These are phyloP conservation scores for Cordyceps cateniannulata DNA, from an alignment of 2,329 filamentous ascomycete genomes.

Conservation along the genomic window DNA sequence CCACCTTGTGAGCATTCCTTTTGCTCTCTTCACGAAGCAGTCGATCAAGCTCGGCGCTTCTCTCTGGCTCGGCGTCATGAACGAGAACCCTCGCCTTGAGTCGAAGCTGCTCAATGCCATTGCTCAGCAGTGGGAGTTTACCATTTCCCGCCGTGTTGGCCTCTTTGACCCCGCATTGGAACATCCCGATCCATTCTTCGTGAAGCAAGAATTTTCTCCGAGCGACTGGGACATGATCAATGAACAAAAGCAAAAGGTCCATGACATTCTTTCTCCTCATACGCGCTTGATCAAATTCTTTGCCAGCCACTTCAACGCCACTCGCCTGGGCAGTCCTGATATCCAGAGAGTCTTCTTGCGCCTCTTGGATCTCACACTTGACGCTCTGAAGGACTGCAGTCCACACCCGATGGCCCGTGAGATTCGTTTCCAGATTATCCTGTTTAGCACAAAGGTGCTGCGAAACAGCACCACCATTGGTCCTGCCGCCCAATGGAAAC, in stretches of 20 bases:
- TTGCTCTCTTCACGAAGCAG: conserved; percentile 86
- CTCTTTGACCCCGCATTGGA: conserved; percentile 70
- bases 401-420: conserved; percentile 86
- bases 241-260: conserved; percentile 70
- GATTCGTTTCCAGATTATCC: conserved; percentile 79
- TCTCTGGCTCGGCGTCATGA: conserved; percentile 92
- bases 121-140: conserved; percentile 83
- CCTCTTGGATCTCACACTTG: conserved; percentile 70
- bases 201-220: conserved; percentile 87
- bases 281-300: conserved; percentile 82
- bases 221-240: conserved; percentile 71
- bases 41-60: conserved; percentile 94
- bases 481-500: conserved; percentile 62
- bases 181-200: conserved; percentile 81
- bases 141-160: conserved; percentile 68
- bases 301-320: conserved; percentile 90
- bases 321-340: conserved; percentile 75
- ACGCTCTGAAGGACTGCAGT: conserved; percentile 62
- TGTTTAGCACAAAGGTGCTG: conserved; percentile 76
- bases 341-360: conserved; percentile 77
- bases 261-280: conserved; percentile 82
- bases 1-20: conserved; percentile 87
- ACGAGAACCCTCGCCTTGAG: conserved; percentile 87
- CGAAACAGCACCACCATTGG: conserved; percentile 62
- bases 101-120: conserved; percentile 81